Conservation (phyloP, 805 yeast genomes). For the Wickerhamiella allomyrinae region DNA sequence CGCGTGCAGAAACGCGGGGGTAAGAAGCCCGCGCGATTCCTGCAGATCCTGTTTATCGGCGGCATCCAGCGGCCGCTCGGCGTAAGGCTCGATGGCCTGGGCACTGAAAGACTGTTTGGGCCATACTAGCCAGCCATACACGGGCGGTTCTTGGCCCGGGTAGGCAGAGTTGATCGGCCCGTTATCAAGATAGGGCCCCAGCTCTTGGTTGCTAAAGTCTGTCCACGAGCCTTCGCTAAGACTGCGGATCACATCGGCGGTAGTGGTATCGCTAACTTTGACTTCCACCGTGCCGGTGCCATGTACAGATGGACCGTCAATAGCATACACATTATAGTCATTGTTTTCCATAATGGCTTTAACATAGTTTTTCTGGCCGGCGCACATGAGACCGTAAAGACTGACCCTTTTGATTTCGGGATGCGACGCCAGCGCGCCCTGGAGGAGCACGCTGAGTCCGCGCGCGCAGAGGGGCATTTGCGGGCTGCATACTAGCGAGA, state of each 20-base stretch:
- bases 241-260: background rate
- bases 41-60: background rate
- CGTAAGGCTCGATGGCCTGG: slow-evolving; percentile 21
- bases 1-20: slow-evolving; percentile 14
- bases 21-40: background rate
- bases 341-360: slow-evolving; percentile 36
- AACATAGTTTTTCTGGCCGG: slow-evolving; percentile 33
- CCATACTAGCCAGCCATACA: slow-evolving; percentile 68
- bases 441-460: slow-evolving; percentile 10
- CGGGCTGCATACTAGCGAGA: slow-evolving; percentile 16
- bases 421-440: slow-evolving; percentile 31
- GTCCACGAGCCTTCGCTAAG: background rate
- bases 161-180: background rate
- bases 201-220: background rate
- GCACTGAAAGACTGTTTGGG: slow-evolving; percentile 25
- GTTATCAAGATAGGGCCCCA: background rate
- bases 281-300: background rate
- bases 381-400: slow-evolving; percentile 42
- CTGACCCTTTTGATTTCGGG: slow-evolving; percentile 52
- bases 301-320: slow-evolving; percentile 4
- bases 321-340: slow-evolving; percentile 26
- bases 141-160: background rate
- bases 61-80: background rate
- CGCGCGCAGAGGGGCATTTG: slow-evolving; percentile 6
- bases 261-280: background rate